Percentiles rank a stretch among this genome's conserved stretches.
phyloP scores from a whole-genome alignment of 2,329 filamentous ascomycete species.

The Talaromyces sp. region DNA sequence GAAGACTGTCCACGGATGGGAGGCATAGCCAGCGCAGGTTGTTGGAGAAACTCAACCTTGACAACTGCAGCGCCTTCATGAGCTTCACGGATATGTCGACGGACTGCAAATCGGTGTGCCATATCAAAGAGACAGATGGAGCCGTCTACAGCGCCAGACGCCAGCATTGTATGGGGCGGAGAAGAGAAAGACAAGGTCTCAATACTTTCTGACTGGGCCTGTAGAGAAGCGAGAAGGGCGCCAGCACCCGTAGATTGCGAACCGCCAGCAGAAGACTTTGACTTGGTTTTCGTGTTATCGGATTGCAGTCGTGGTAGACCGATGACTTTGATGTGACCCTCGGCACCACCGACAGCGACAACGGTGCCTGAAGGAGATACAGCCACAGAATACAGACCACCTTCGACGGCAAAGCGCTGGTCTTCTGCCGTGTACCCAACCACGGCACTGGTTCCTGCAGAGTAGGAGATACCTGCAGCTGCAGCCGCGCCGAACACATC shows the following conservation, averaged over 20 bases:
- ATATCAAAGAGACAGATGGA: conserved; percentile 82
- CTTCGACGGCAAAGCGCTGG: conserved; percentile 86
- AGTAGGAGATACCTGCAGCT: conserved; percentile 55
- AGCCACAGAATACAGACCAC: conserved; percentile 83
- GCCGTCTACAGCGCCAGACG: conserved; percentile 61
- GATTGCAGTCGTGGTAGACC: conserved; percentile 65
- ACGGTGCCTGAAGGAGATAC: conserved; percentile 75
- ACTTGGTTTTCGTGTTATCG: conserved; percentile 45
- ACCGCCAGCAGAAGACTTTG: conserved; percentile 43
- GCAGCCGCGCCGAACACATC: conserved; percentile 81
- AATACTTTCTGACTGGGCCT: conserved; percentile 73
- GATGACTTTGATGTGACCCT: conserved; percentile 78
- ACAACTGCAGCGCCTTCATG: conserved; percentile 89
- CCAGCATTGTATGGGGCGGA: conserved; percentile 57
- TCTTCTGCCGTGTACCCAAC: conserved; percentile 75
- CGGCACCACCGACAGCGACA: conserved; percentile 81
- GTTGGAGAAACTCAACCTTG: conserved; percentile 78
- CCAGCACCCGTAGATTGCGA: conserved; percentile 50
- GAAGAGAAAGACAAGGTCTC: conserved; percentile 67
- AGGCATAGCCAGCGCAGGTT: conserved; percentile 28
- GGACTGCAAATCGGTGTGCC: conserved; percentile 78
- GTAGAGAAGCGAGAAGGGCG: conserved; percentile 75
- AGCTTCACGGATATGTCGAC: conserved; percentile 73
- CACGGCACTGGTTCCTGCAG: conserved; percentile 58
- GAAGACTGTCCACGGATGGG: conserved; percentile 18